These are phyloP conservation scores for Aureobasidium sp. DNA, from an alignment of 2,329 filamentous ascomycete genomes.

Conservation along the genomic window DNA sequence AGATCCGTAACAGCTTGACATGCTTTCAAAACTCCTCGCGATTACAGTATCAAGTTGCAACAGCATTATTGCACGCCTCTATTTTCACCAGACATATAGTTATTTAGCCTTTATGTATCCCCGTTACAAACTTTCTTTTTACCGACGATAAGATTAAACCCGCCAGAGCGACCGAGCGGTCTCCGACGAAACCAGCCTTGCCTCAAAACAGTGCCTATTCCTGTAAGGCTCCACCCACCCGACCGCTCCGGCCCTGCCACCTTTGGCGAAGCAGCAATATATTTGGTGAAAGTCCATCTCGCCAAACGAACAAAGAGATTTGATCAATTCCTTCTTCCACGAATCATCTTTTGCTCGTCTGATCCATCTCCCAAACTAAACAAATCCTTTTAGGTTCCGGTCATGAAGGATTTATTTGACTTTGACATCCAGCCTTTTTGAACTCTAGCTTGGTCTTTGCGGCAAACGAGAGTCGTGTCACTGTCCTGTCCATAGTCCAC, in stretches of 20 bases:
- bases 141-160: constrained; percentile 6
- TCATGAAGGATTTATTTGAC: not conserved
- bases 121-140: constrained; percentile 5
- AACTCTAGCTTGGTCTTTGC: not conserved
- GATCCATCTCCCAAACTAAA: not conserved
- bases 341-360: not conserved
- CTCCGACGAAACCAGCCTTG: not conserved
- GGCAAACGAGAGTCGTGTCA: not conserved
- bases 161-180: not conserved
- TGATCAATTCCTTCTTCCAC: not conserved
- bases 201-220: not conserved
- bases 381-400: not conserved
- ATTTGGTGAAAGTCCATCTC: not conserved
- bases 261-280: not conserved
- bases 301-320: constrained; percentile 1
- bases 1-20: not conserved
- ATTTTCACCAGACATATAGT: not conserved
- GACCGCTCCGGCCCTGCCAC: not conserved
- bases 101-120: not conserved
- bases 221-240: not conserved
- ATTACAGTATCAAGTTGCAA: not conserved
- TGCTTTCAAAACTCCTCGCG: not conserved
- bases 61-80: not conserved
- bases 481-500: not conserved
- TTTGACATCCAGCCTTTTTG: not conserved